A percentile compares a stretch with the other conserved stretches of the same genome.
Evolutionary conservation across 768 basidiomycete species (phyloP).

Genomic region (Candolleomyces efflorescens): DNA sequence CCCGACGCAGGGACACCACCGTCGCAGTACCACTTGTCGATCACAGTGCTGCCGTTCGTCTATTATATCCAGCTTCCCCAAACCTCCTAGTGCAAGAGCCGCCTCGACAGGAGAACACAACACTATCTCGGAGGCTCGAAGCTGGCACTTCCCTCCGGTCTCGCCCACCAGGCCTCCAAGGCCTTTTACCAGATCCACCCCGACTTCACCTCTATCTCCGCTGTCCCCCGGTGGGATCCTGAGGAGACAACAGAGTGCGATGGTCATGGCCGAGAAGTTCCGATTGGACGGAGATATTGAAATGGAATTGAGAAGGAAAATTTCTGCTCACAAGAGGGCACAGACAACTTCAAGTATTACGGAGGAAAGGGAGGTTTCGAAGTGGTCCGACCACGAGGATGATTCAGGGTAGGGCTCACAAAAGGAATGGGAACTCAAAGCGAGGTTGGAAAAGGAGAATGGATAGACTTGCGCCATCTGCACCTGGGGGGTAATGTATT

Average conservation of each 20-base stretch:
- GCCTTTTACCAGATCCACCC: no score
- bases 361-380: slow-evolving; percentile 26
- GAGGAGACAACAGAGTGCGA: slow-evolving; percentile 23
- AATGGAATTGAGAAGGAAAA: background rate
- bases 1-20: slow-evolving; percentile 8
- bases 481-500: no score
- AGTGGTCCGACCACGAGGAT: slow-evolving; percentile 19
- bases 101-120: background rate
- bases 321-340: slow-evolving; percentile 14
- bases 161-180: no score
- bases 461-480: no score
- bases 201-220: background rate
- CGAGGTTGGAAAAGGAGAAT: background rate
- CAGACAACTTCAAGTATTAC: slow-evolving; percentile 30
- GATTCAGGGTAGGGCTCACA: slow-evolving; percentile 12
- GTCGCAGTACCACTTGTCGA: background rate
- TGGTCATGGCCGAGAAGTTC: slow-evolving; percentile 34
- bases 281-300: slow-evolving; percentile 12
- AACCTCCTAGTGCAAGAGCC: background rate
- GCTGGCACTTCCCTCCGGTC: no score
- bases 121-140: background rate
- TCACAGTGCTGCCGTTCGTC: slow-evolving; percentile 2
- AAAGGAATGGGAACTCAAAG: background rate
- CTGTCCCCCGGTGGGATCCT: slow-evolving; percentile 26
- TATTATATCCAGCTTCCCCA: slow-evolving; percentile 11